Evolutionary conservation across 371 early-diverging fungal genomes (phyloP), one percentile per base, ranked within the genome.

Genomic region (Mortierella sp.): DNA sequence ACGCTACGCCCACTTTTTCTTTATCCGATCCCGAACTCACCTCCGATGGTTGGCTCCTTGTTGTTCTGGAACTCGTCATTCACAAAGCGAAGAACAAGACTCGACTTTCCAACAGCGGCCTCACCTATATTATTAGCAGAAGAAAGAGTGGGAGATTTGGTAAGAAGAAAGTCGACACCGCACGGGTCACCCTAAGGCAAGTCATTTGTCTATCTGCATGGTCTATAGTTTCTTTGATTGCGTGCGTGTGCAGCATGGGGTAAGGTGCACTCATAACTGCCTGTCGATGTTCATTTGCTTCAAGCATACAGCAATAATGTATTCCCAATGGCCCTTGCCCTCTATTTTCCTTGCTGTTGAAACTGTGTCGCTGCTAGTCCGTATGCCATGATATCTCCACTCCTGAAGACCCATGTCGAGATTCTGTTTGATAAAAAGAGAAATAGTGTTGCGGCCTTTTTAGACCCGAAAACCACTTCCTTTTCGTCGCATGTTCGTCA

Each of bases 11-110:
- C 22, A n/a, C 16, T 47, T 22, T n/a, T n/a, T n/a, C n/a, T n/a
- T 67, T 67, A 29, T 31, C 48, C 31, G 37, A 61, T 34, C 58
- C 14, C 8, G 16, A 29, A 64, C 63, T 70, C 89, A 94, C 95
- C 95, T 85, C 99, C 99, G 85, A 98, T 98, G 39, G 99, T 99
- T 41, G 97, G 97, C 79, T 98, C 99, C 87, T 96, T 94, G 87
- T 97, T 96, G 71, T 97, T 97, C 75, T 94, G 91, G 85, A 97
- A 99, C 87, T 97, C 94, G 86, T 96, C 93, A 86, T 96, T 96
- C 43, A 97, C 97, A 84, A 98, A 98, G 41, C 99, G 95, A 65
- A 90, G 81, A 41, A 92, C 93, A 50, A 94, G 85, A 88, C 93
- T 93, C 31, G 96, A 95, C 85, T 96, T 96, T 63, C 96, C 96